Base-by-base conservation (phyloP, 192 early-diverging fungal genomes). In the Coemansia sp. region DNA sequence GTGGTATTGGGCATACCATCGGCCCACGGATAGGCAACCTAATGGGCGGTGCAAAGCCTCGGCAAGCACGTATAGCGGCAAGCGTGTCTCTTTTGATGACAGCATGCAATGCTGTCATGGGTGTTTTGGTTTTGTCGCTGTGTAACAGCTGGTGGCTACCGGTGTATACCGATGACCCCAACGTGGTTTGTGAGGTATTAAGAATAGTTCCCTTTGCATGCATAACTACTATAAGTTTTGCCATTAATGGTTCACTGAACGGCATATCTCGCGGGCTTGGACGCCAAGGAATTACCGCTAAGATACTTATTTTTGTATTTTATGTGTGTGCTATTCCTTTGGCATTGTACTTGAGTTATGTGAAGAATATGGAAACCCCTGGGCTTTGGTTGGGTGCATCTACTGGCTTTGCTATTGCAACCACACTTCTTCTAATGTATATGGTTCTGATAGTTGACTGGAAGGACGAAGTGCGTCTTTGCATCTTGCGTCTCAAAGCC, bases 1-100 rank as follows among this genome's bases (percentile, higher is more conserved):
- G 92, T 43, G 93, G 92, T 0, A 73, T 96, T 10, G 81, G 88
- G 6, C 87, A 94, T 22, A 92, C 88, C 4, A 86, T 87, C 0
- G 87, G 90, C 15, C 92, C 91, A 36, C 85, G 96, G 8, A 88
- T 96, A 41, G 94, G 90, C 18, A 88, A 90, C 56, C 66, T 91
- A 11, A 76, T 91, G n/a, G 91, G 91, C 8, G 86, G 26, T 26
- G 84, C 68, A 18, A 84, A 86, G 52, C 68, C 84, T 8, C 59
- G 69, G 1, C 80, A 83, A 37, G 89, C 91, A 8, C 82, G 81
- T 80, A 91, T 65, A 89, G 72, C 89, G 5, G 68, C 83, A 12
- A 62, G 76, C 8, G 67, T 84, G 19, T 82, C 87, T 10, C 55
- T 92, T 18, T 37, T 77, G 0, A 73, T 89, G 39, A 74, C 90